Evolutionary conservation across 805 yeast genomes (phyloP).

Genomic region (Kregervanrija delftensis): DNA sequence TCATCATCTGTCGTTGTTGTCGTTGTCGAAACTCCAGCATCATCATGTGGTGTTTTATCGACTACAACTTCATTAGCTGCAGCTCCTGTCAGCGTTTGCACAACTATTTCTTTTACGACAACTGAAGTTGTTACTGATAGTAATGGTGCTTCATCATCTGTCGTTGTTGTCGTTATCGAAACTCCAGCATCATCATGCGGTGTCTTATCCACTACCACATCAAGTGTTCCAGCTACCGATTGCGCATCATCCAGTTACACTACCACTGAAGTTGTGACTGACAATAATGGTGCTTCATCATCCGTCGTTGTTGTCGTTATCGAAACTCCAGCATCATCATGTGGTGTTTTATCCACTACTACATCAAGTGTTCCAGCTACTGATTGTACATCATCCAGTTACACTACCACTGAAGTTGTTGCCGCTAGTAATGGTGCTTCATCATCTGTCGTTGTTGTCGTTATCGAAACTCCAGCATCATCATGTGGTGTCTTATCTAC

Average conservation of each 20-base stretch:
- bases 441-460: slow-evolving; percentile 1
- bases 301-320: background rate
- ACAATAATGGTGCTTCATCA: background rate
- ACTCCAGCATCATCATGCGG: background rate
- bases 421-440: background rate
- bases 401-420: background rate
- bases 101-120: slow-evolving; percentile 1
- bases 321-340: background rate
- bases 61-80: background rate
- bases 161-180: background rate
- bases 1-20: background rate
- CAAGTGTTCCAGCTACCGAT: no score
- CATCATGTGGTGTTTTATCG: background rate
- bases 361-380: background rate
- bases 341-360: background rate
- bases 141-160: background rate
- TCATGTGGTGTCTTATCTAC: background rate
- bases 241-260: background rate
- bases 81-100: slow-evolving; percentile 2
- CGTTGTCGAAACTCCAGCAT: background rate
- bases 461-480: background rate
- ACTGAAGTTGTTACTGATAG: slow-evolving; percentile 1
- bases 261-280: background rate
- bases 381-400: slow-evolving; percentile 3
- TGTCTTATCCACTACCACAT: no score